Percentiles rank a stretch among this genome's conserved stretches.
Evolutionary conservation across 371 early-diverging fungal species (phyloP).

Genomic region (Sporodiniella umbellata): DNA sequence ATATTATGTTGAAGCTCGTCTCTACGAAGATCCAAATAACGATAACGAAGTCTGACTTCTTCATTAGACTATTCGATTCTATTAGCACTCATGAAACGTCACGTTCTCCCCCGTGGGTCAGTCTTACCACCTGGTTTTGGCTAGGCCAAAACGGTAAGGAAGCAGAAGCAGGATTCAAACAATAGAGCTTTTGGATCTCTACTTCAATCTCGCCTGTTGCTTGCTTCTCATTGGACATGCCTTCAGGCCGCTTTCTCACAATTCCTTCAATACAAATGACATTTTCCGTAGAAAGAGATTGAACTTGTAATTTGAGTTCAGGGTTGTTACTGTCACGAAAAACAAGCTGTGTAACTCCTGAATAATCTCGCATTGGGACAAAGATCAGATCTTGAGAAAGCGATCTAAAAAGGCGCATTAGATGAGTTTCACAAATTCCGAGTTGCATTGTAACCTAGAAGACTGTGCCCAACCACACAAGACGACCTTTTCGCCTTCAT

Average conservation of each 20-base stretch:
- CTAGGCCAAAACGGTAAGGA: conserved; percentile 72
- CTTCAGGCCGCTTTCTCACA: conserved; percentile 52
- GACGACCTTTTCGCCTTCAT: conserved; percentile 61
- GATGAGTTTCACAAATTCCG: too few relatives aligned
- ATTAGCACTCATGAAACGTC: too few relatives aligned
- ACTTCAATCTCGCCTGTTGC: conserved; percentile 74
- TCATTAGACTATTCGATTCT: conserved; percentile 80
- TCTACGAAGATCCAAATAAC: conserved; percentile 84
- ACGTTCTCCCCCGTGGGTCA: too few relatives aligned
- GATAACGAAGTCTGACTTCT: conserved; percentile 73
- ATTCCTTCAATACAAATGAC: conserved; percentile 64
- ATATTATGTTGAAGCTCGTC: conserved; percentile 72
- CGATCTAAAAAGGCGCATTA: conserved; percentile 38
- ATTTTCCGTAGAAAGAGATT: conserved; percentile 57
- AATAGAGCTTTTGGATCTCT: conserved; percentile 49
- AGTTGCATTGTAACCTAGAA: too few relatives aligned
- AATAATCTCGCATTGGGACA: conserved; percentile 65
- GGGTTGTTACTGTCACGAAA: conserved; percentile 24
- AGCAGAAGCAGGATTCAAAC: conserved; percentile 72
- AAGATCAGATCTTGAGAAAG: conserved; percentile 64
- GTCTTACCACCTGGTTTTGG: conserved; percentile 56
- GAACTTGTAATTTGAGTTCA: conserved; percentile 32
- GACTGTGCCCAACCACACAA: conserved; percentile 78
- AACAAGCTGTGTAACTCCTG: conserved; percentile 67
- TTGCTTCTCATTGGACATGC: conserved; percentile 48